Conservation (phyloP, 2,329 filamentous ascomycete species). For the Cercospora sp. region DNA sequence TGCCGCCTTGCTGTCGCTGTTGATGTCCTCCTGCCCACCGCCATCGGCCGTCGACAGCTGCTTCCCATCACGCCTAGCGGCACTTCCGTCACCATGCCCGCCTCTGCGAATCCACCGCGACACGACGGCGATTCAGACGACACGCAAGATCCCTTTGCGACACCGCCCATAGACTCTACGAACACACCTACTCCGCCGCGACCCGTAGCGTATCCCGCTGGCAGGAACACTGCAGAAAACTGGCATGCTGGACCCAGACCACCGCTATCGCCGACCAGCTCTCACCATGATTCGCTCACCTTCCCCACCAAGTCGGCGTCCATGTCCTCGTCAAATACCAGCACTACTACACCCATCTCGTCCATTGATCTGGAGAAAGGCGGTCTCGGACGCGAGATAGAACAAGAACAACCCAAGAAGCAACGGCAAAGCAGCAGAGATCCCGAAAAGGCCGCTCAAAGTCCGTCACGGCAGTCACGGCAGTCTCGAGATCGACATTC, state of each 20-base stretch:
- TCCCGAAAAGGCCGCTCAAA: constrained; percentile 32
- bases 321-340: constrained; percentile 33
- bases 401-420: constrained; percentile 15
- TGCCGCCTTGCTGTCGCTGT: background rate
- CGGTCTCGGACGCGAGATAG: constrained; percentile 19
- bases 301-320: constrained; percentile 33
- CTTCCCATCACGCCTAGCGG: background rate
- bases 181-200: constrained; percentile 20
- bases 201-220: constrained; percentile 24
- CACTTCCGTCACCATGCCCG: background rate
- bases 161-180: background rate
- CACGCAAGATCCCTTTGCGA: background rate
- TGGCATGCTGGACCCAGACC: constrained; percentile 1
- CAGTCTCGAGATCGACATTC: constrained; percentile 15
- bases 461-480: constrained; percentile 13
- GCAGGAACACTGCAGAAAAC: background rate
- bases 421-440: constrained; percentile 24
- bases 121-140: background rate
- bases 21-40: background rate
- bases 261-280: constrained; percentile 13
- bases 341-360: constrained; percentile 23
- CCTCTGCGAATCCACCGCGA: background rate
- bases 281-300: constrained; percentile 20
- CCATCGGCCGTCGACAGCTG: background rate
- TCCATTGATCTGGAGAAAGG: constrained; percentile 39